These are phyloP conservation scores for Saitozyma sp. DNA, from an alignment of 768 basidiomycete genomes.

Conservation along the genomic window DNA sequence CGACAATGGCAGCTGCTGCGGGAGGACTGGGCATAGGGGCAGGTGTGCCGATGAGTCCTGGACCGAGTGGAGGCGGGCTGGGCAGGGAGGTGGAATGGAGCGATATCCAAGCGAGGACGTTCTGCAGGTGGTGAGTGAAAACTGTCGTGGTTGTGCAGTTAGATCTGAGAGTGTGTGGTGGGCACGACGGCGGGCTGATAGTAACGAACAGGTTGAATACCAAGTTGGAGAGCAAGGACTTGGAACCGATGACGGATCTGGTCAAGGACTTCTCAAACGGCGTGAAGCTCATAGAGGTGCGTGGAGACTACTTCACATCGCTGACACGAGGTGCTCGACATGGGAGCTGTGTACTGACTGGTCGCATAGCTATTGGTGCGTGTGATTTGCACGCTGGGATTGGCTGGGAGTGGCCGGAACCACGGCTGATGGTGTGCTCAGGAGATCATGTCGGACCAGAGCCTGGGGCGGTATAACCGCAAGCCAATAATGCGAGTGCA, in stretches of 20 bases:
- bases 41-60: constrained; percentile 26
- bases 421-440: constrained; percentile 47
- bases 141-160: neutral
- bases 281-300: constrained; percentile 70
- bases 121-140: constrained; percentile 46
- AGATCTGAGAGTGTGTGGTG: neutral
- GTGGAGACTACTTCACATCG: neutral
- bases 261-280: constrained; percentile 91
- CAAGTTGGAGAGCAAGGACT: constrained; percentile 79
- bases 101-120: constrained; percentile 44
- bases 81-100: constrained; percentile 24
- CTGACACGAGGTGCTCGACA: too few species aligned
- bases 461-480: constrained; percentile 92
- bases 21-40: constrained; percentile 6
- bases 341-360: neutral
- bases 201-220: constrained; percentile 76
- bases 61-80: constrained; percentile 9
- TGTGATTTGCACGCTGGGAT: neutral
- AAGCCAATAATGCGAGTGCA: constrained; percentile 88
- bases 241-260: constrained; percentile 84
- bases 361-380: constrained; percentile 14
- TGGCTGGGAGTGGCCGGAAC: neutral
- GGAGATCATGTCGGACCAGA: constrained; percentile 91
- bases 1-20: neutral
- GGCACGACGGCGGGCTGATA: neutral